Percentiles rank a stretch among this genome's conserved stretches.
phyloP scores from a whole-genome alignment of 2,329 filamentous ascomycete genomes.

The Phialophora expanda region DNA sequence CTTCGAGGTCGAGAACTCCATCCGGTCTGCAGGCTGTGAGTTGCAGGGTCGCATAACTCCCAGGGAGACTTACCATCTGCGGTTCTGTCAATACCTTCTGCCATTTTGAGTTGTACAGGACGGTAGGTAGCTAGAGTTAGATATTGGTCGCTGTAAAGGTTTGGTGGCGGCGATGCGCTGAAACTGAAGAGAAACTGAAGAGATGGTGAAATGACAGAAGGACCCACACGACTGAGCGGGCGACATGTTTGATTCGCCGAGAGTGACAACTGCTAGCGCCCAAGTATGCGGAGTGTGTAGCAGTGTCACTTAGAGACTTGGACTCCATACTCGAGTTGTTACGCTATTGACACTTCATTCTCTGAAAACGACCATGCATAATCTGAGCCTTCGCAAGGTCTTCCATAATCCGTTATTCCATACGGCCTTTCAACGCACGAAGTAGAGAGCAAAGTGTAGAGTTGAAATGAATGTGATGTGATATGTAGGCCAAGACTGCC shows the following conservation, averaged over 20 bases:
- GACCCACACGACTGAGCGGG: not conserved
- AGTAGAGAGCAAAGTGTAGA: too few species aligned
- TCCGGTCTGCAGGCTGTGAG: conserved; percentile 67
- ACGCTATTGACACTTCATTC: too few species aligned
- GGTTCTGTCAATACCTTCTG: conserved; percentile 89
- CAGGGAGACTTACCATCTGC: conserved; percentile 64
- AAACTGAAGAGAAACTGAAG: not conserved
- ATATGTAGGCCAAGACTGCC: too few species aligned
- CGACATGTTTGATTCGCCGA: not conserved
- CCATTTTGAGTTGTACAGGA: conserved; percentile 65
- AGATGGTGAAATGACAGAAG: not conserved
- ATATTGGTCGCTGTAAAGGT: not conserved
- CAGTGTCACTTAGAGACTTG: too few species aligned
- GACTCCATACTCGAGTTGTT: too few species aligned
- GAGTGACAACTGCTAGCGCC: not conserved
- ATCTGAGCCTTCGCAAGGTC: too few species aligned
- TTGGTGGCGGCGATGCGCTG: not conserved
- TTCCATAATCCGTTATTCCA: too few species aligned
- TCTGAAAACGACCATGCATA: too few species aligned
- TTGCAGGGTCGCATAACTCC: not conserved
- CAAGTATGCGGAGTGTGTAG: too few species aligned
- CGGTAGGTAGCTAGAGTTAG: not conserved
- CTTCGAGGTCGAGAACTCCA: conserved; percentile 98
- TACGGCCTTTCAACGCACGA: too few species aligned
- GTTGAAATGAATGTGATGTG: too few species aligned